Evolutionary conservation across 495 filamentous ascomycete species (phyloP).

Genomic region (Rhypophila decipiens): DNA sequence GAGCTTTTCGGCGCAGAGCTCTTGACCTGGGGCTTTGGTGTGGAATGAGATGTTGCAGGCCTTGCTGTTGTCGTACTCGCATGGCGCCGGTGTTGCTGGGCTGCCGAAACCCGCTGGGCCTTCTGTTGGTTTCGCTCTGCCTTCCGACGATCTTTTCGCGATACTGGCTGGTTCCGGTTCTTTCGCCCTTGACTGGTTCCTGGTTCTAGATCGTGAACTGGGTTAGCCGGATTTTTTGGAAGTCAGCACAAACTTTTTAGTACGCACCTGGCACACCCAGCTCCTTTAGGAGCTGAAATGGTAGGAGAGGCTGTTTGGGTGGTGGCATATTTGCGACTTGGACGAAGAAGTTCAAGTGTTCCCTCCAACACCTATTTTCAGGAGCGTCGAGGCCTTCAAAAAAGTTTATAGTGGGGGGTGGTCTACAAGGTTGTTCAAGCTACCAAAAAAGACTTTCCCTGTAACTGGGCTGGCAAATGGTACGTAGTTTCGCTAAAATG

Average conservation of each 20-base stretch:
- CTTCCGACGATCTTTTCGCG: slow-evolving; percentile 46
- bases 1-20: background rate
- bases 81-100: slow-evolving; percentile 7
- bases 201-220: too few relatives aligned
- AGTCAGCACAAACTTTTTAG: too few relatives aligned
- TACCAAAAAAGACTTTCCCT: too few relatives aligned
- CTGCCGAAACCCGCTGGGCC: slow-evolving; percentile 15
- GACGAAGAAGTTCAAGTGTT: background rate
- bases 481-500: too few relatives aligned
- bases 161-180: slow-evolving; percentile 7
- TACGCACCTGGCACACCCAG: slow-evolving; percentile 15
- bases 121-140: slow-evolving; percentile 38
- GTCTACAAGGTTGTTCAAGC: too few relatives aligned
- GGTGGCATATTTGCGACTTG: slow-evolving; percentile 10
- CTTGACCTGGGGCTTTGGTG: background rate
- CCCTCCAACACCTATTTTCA: too few relatives aligned
- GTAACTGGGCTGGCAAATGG: background rate
- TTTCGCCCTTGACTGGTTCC: background rate
- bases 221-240: too few relatives aligned
- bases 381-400: too few relatives aligned
- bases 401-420: too few relatives aligned
- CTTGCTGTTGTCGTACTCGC: background rate
- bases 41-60: slow-evolving; percentile 1
- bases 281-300: slow-evolving; percentile 21
- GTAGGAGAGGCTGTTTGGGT: slow-evolving; percentile 11